Conservation (phyloP, 306 rosid genomes). For the Cicer yamashitae region DNA sequence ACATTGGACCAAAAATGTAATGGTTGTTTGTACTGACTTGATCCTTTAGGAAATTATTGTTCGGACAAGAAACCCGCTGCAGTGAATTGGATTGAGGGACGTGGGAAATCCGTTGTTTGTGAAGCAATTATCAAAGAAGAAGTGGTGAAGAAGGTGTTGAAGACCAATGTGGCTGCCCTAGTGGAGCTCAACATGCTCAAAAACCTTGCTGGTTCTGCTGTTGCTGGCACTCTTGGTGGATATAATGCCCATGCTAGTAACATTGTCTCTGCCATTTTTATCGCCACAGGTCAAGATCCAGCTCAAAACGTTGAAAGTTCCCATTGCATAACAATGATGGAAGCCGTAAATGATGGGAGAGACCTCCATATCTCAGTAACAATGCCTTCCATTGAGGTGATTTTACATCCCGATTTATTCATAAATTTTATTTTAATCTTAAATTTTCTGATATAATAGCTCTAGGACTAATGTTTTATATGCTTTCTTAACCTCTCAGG, state of each 20-base stretch:
- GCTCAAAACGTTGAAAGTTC: slow-evolving; percentile 87
- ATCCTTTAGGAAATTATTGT: slow-evolving; percentile 68
- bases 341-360: slow-evolving; percentile 67
- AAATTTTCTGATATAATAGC: slow-evolving; percentile 12
- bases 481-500: slow-evolving; percentile 51
- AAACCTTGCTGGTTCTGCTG: slow-evolving; percentile 76
- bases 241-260: slow-evolving; percentile 83
- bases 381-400: slow-evolving; percentile 83
- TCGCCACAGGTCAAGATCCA: slow-evolving; percentile 90
- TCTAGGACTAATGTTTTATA: slow-evolving; percentile 22
- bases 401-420: slow-evolving; percentile 30
- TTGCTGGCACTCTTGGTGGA: slow-evolving; percentile 83
- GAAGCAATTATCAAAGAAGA: slow-evolving; percentile 74
- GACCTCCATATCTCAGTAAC: slow-evolving; percentile 80
- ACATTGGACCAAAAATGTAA: slow-evolving; percentile 15
- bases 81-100: slow-evolving; percentile 84
- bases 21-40: slow-evolving; percentile 13
- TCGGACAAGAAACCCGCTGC: slow-evolving; percentile 87
- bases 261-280: slow-evolving; percentile 76
- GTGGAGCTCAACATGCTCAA: slow-evolving; percentile 86
- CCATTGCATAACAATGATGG: slow-evolving; percentile 84
- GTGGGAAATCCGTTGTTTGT: slow-evolving; percentile 81
- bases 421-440: not conserved
- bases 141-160: slow-evolving; percentile 72
- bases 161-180: slow-evolving; percentile 65